Base-by-base conservation (phyloP, 2,329 filamentous ascomycete genomes). In the Remersonia thermophila region DNA sequence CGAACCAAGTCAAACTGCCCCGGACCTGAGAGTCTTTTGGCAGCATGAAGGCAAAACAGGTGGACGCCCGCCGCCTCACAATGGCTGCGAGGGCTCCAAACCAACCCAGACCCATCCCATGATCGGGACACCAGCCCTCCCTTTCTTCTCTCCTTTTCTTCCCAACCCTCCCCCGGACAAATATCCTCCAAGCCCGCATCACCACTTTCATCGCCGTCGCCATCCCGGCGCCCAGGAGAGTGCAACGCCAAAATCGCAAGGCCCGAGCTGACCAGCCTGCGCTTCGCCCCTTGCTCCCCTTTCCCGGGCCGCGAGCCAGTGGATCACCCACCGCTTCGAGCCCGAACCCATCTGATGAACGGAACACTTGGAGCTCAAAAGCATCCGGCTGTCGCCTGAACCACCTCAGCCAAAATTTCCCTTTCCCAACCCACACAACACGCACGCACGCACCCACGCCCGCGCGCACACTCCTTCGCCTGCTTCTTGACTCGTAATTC, bases 21-120 rank as follows among this genome's bases (percentile, higher is more conserved):
- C 46, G 20, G 44, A 48, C 46, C 42, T 47, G 43, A 44, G 41
- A 9, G n/a, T n/a, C 9, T 46, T 49, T 49, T 49, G 43, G 41
- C 47, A 50, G 45, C 46, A 50, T 50, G 47, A 50, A 50, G 47
- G 46, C 47, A 50, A 50, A 50, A 50, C 47, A 50, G 45, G 46
- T 48, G 47, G 45, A 47, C 44, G 46, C 46, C 46, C 44, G 43
- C 46, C 46, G 43, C 47, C 46, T 47, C 46, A 41, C 38, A 41
- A 47, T 44, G 46, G 44, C 44, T 48, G 46, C 46, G 47, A 48
- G 39, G 46, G 39, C 40, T 46, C 47, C 47, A 45, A 48, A 48
- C 45, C 47, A 47, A 45, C 45, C 41, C 41, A 42, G 30, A 30
- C 47, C 41, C 39, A 39, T 40, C 35, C 39, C 41, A 45, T 39